Conservation (phyloP, 257 asterid genomes). For the Solanum tarijense region DNA sequence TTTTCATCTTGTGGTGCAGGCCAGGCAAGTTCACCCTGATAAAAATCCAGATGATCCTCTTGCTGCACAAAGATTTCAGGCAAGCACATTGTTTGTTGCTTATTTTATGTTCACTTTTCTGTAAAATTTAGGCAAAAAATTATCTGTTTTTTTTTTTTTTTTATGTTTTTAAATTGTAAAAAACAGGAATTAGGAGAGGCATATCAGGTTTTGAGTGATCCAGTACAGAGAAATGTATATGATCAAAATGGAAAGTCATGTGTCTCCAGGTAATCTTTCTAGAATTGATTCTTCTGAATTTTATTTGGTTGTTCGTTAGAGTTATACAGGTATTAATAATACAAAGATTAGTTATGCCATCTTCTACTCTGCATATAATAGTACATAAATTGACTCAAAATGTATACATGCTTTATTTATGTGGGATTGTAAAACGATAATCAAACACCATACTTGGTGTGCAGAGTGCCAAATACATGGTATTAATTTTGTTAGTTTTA, state of each 20-base stretch:
- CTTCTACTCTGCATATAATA: not conserved
- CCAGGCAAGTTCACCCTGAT: slow-evolving; percentile 91
- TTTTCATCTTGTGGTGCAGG: slow-evolving; percentile 32
- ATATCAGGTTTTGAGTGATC: slow-evolving; percentile 84
- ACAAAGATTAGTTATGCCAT: not conserved
- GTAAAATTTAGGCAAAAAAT: not conserved
- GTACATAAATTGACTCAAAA: not conserved
- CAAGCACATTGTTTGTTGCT: not conserved
- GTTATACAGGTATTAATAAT: not conserved
- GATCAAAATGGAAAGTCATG: slow-evolving; percentile 71
- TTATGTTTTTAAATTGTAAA: not conserved
- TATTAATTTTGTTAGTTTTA: not conserved
- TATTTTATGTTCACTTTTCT: not conserved
- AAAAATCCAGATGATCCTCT: slow-evolving; percentile 81
- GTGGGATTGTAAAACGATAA: not conserved
- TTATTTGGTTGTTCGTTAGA: not conserved
- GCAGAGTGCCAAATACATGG: not conserved
- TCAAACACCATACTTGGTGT: not conserved
- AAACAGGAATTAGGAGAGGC: slow-evolving; percentile 82
- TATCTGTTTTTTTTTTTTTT: too few relatives aligned
- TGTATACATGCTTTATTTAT: not conserved
- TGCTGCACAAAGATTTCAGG: slow-evolving; percentile 92
- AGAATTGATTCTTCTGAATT: not conserved
- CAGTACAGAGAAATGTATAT: slow-evolving; percentile 62
- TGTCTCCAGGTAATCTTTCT: slow-evolving; percentile 47